Conservation (phyloP, 371 early-diverging fungal genomes). For the Lichtheimia ramosa region DNA sequence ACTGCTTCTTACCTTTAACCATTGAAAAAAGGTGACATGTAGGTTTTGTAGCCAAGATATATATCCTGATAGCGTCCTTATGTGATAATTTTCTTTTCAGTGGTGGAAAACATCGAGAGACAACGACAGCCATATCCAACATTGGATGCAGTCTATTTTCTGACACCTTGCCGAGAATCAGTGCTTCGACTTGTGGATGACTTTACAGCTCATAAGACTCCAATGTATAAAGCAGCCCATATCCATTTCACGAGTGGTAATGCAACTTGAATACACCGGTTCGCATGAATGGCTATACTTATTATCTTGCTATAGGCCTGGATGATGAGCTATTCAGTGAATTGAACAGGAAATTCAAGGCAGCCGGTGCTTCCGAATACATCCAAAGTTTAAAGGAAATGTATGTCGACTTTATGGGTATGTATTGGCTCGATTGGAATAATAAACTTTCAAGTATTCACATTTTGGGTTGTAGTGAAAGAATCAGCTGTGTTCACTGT, state of each 20-base stretch:
- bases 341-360: constrained; percentile 48
- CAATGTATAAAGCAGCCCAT: constrained; percentile 80
- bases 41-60: too few relatives aligned
- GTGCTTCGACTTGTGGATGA: constrained; percentile 84
- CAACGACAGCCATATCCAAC: constrained; percentile 82
- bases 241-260: constrained; percentile 81
- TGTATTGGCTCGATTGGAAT: neutral
- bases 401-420: constrained; percentile 72
- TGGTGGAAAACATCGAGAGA: constrained; percentile 78
- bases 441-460: neutral
- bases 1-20: neutral
- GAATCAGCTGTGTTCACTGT: constrained; percentile 85
- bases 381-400: constrained; percentile 75
- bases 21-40: too few relatives aligned
- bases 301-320: constrained; percentile 49
- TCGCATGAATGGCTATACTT: too few relatives aligned
- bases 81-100: constrained; percentile 7
- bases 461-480: constrained; percentile 43
- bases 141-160: constrained; percentile 91
- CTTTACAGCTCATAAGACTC: constrained; percentile 55
- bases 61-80: too few relatives aligned
- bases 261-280: neutral
- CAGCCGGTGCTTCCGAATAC: constrained; percentile 56
- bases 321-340: constrained; percentile 68
- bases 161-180: constrained; percentile 82